Percentiles rank a stretch among this genome's conserved stretches.
These are phyloP conservation scores for Escallonia rubra DNA, from an alignment of 129 eudicot species.

Conservation along the genomic window DNA sequence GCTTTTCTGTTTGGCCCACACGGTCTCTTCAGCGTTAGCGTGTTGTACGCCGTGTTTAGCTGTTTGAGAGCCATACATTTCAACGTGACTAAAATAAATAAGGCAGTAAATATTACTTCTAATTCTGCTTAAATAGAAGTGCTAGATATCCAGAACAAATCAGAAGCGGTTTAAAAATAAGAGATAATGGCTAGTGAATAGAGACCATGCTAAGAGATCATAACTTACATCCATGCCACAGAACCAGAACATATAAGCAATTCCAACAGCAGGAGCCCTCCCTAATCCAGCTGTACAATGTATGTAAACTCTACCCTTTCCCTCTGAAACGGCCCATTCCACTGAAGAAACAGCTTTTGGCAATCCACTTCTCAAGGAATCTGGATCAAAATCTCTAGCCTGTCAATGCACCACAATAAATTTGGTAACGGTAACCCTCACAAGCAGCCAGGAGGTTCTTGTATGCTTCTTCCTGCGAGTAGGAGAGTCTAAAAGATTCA, in stretches of 20 bases:
- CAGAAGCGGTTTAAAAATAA: neutral
- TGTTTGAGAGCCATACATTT: slow-evolving; percentile 18
- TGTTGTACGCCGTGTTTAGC: slow-evolving; percentile 63
- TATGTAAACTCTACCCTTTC: slow-evolving; percentile 76
- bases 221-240: slow-evolving; percentile 69
- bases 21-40: slow-evolving; percentile 70
- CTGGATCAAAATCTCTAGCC: slow-evolving; percentile 95
- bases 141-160: neutral
- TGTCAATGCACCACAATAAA: slow-evolving; percentile 17
- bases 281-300: slow-evolving; percentile 99
- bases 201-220: neutral
- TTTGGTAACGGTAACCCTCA: neutral
- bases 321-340: slow-evolving; percentile 89
- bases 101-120: neutral
- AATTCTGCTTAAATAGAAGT: neutral
- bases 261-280: slow-evolving; percentile 92
- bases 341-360: slow-evolving; percentile 84
- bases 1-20: slow-evolving; percentile 94
- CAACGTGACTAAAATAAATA: neutral
- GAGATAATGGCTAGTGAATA: neutral
- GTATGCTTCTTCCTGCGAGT: neutral
- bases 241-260: slow-evolving; percentile 96
- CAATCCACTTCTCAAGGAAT: slow-evolving; percentile 75
- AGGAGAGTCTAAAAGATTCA: too few species aligned
- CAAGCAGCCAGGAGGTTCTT: neutral